Evolutionary conservation across 768 basidiomycete genomes (phyloP), one percentile per base, ranked within the genome.

Genomic region (Austroboletus eburneus): DNA sequence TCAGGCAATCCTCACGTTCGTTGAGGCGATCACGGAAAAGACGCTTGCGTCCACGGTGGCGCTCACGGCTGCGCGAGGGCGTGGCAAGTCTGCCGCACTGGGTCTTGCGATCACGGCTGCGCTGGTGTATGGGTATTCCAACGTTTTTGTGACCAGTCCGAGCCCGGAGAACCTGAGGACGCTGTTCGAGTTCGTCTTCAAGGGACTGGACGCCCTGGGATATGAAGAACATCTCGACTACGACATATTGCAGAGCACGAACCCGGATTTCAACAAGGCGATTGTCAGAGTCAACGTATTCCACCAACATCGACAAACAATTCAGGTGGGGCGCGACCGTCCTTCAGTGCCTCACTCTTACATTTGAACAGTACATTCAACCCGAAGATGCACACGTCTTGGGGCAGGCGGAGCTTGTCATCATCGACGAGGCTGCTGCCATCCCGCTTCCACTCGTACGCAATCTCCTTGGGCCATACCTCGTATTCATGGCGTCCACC

Each of bases 181-280:
- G 0, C 64, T 98, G n/a, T 99, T 97, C 59, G 92, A 97, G 48
- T 98, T 99, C 64, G 78, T 97, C 22, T 96, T 96, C 76, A 95
- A 96, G 63, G 96, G 95, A 1, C 72, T 99, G 72, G 95, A 98
- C 62, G 87, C 79, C 3, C 69, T 98, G 29, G 93, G 92, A 1
- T 99, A 94, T 61, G 93, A 98, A 67, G 96, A 98, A 63, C 95
- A 97, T 69, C 75, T 96, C 41, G 95, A 98, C 59, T 99, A 98
- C 55, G 96, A 98, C 59, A 91, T 98, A 50, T 81, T 87, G 29
- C 91, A 95, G 66, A 92, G 89, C 51, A 91, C 88, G n/a, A 91
- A 91, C 63, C 85, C 91, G 0, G 94, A 96, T 45, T 90, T 92
- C 59, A 89, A 88, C 61, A 93, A 92, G 59, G 92, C 93, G 1